Base-by-base conservation (phyloP, 768 basidiomycete species). In the Suillus weaverae region DNA sequence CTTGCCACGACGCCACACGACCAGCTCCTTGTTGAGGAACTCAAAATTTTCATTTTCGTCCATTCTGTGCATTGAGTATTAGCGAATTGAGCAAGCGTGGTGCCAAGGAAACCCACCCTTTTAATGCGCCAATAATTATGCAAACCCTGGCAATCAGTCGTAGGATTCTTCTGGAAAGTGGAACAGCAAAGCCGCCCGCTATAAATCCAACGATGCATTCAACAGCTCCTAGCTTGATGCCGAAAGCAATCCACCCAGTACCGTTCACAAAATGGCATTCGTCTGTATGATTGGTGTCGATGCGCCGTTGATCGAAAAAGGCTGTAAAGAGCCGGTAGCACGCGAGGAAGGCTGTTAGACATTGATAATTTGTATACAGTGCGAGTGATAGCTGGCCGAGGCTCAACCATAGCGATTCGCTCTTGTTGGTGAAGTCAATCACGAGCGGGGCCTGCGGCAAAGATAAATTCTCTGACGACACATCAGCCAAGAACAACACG, bases 141-240 rank as follows among this genome's bases (percentile, higher is more conserved):
- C 77, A 81, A 0, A 80, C 82, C 54, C 90, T 81, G 3, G 81
- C 80, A 13, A 87, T 44, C 60, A 89, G 74, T 51, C 89, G 80
- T 41, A 94, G 65, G 26, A 86, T 76, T 18, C 91, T 84, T 43
- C 92, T 81, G 10, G 83, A 79, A 16, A 93, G 67, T 1, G 80
- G 76, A 11, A 83, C 68, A 1, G 80, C 83, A 69, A 91, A 91
- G 9, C 79, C 78, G 33, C 79, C 81, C 16, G 78, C 75, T 3
- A 81, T 82, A 68, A 91, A 92, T 1, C 90, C 92, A 11, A 88
- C 70, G 7, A 86, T 73, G 6, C 84, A 85, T 74, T 94, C 92
- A 55, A 88, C 71, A 4, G 85, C 84, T 11, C 89, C 89, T 32
- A 92, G 70, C 70, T 86, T 84, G 62, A 89, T 71, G 4, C 85